These are phyloP conservation scores for Euphorbia lathyris DNA, from an alignment of 345 rosid genomes.

Conservation along the genomic window DNA sequence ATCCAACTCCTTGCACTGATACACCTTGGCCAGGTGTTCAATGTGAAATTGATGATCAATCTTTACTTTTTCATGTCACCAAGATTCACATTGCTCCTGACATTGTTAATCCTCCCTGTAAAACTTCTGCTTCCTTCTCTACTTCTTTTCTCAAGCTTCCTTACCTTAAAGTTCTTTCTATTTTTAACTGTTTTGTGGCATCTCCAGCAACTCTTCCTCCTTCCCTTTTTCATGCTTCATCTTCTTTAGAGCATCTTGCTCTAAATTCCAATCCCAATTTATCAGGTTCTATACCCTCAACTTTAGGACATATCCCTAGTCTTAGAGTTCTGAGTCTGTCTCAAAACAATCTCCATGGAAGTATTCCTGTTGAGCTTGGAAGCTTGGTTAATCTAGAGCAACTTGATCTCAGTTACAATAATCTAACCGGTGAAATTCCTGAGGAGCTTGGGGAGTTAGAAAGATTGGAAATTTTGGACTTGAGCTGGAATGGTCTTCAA, in stretches of 20 bases:
- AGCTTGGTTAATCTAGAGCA: slow-evolving; percentile 32
- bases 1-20: slow-evolving; percentile 47
- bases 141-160: slow-evolving; percentile 38
- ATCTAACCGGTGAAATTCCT: slow-evolving; percentile 42
- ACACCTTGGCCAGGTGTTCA: slow-evolving; percentile 53
- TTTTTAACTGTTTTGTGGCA: slow-evolving; percentile 41
- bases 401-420: slow-evolving; percentile 47
- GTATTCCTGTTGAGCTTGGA: slow-evolving; percentile 34
- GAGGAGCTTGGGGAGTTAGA: slow-evolving; percentile 31
- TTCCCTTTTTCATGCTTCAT: slow-evolving; percentile 22
- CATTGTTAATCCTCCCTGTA: slow-evolving; percentile 37
- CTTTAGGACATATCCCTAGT: slow-evolving; percentile 18
- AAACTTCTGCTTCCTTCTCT: slow-evolving; percentile 36
- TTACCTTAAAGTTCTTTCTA: slow-evolving; percentile 38
- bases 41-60: slow-evolving; percentile 37
- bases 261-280: slow-evolving; percentile 42
- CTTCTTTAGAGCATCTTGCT: slow-evolving; percentile 41
- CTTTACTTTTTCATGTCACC: slow-evolving; percentile 38
- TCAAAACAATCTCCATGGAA: slow-evolving; percentile 36
- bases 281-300: slow-evolving; percentile 36
- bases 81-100: slow-evolving; percentile 44
- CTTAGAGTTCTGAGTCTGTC: slow-evolving; percentile 38
- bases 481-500: slow-evolving; percentile 36
- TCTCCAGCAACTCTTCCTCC: slow-evolving; percentile 30
- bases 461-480: slow-evolving; percentile 38